A percentile compares a stretch with the other conserved stretches of the same genome.
Evolutionary conservation across 2,329 filamentous ascomycete species (phyloP).

Genomic region (Madurella mycetomatis): DNA sequence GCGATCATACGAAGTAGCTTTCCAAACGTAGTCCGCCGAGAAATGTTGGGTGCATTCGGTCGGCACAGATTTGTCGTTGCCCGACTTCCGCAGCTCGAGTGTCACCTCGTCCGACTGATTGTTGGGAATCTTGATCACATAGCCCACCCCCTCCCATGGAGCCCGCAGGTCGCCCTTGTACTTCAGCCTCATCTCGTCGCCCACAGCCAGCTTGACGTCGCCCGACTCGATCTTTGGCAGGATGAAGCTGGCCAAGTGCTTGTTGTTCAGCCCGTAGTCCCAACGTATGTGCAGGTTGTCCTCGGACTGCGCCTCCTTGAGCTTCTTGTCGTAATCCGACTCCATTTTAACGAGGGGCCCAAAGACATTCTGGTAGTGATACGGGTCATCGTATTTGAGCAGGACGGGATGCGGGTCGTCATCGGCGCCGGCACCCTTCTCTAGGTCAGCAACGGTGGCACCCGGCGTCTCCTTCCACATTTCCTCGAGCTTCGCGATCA

Average conservation of each 20-base stretch:
- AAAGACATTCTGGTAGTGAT: constrained; percentile 98
- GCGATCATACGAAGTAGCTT: constrained; percentile 96
- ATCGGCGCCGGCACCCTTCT: constrained; percentile 86
- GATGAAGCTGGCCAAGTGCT: constrained; percentile 91
- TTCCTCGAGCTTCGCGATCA: constrained; percentile 94
- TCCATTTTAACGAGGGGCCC: constrained; percentile 98
- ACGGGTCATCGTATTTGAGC: constrained; percentile 92
- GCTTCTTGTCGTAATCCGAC: constrained; percentile 96
- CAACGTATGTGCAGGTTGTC: constrained; percentile 91
- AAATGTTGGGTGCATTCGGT: constrained; percentile 98
- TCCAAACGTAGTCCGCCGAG: constrained; percentile 98
- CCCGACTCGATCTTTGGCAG: constrained; percentile 95
- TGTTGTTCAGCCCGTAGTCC: constrained; percentile 95
- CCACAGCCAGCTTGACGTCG: constrained; percentile 95
- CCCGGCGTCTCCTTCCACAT: constrained; percentile 95
- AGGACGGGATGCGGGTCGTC: constrained; percentile 92
- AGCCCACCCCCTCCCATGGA: constrained; percentile 95
- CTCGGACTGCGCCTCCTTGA: constrained; percentile 97
- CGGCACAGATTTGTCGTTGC: constrained; percentile 92
- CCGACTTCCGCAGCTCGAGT: constrained; percentile 87
- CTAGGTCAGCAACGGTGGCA: constrained; percentile 84
- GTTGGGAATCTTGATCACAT: constrained; percentile 99
- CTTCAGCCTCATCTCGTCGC: constrained; percentile 95
- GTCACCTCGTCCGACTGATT: constrained; percentile 98
- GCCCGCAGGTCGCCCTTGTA: constrained; percentile 92